Base-by-base conservation (phyloP, 1,284 basidiomycete species). In the Athelia psychrophila region DNA sequence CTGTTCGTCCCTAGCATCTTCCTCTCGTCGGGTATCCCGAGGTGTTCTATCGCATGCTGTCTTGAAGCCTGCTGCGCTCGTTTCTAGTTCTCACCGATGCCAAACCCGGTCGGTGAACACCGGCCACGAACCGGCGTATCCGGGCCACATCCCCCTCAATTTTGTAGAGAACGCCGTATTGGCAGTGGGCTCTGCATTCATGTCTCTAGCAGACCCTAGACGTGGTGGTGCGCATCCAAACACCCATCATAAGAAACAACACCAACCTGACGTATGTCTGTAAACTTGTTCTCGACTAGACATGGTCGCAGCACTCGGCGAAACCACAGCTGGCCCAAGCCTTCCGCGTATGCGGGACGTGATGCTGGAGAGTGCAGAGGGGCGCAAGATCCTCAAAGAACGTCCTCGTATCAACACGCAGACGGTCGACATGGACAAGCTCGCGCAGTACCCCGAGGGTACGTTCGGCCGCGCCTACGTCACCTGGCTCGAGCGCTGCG, bases 291-390 rank as follows among this genome's bases (percentile, higher is more conserved):
- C 27, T 5, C 27, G 27, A 13, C 5, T 13, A 94, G 95, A 98
- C 68, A 93, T 98, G 86, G 83, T 98, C 42, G 95, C 95, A 19
- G 89, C 91, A 6, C 79, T 97, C 9, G 92, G 90, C 22, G 95
- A 98, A 71, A 92, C 92, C 0, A 94, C 93, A 0, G 90, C 93
- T 8, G 86, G 90, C 2, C 82, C 86, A 0, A 86, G 88, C 56
- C 78, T 99, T n/a, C 83, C 89, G 2, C 77, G 80, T 38, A 73
- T 98, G 48, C 84, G 93, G 36, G 86, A 91, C 54, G 71, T 72
- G 40, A 95, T 98, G 91, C 79, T 91, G 1, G 76, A 80, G 35
- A 87, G 86, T 59, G 71, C 83, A 5, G 93, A 95, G 69, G 94
- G 93, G 4, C 78, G 93, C 45, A 79, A 81, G 56, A 88, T 98